Evolutionary conservation across 2,329 filamentous ascomycete species (phyloP).

Genomic region (Thelonectria olida): DNA sequence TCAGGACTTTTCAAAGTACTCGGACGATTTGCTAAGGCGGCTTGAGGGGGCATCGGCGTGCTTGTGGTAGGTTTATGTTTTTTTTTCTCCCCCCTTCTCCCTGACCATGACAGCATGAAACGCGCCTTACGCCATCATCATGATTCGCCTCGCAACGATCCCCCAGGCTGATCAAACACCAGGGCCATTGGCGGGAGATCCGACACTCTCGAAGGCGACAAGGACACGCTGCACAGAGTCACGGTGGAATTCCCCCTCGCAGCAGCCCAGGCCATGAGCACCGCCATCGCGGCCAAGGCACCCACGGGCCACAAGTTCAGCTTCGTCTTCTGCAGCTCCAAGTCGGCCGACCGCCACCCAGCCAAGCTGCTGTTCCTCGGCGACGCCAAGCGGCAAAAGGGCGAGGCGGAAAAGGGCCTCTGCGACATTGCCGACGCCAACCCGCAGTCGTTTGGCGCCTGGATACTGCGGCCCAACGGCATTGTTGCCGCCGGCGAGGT

Average conservation of each 20-base stretch:
- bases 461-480: constrained; percentile 47
- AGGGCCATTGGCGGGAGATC: constrained; percentile 55
- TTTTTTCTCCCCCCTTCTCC: neutral
- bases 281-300: constrained; percentile 42
- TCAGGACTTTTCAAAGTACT: constrained; percentile 63
- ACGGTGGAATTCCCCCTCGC: constrained; percentile 68
- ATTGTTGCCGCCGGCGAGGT: constrained; percentile 36
- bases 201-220: constrained; percentile 58
- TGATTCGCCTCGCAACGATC: no score
- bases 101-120: no score
- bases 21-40: constrained; percentile 45
- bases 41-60: constrained; percentile 66
- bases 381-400: constrained; percentile 50
- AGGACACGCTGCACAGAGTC: constrained; percentile 57
- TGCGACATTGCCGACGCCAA: constrained; percentile 48
- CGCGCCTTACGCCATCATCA: no score
- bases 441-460: constrained; percentile 46
- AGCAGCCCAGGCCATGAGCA: constrained; percentile 63
- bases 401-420: constrained; percentile 51
- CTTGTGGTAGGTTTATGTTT: constrained; percentile 65
- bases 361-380: constrained; percentile 48
- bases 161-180: neutral
- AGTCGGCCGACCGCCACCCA: constrained; percentile 45
- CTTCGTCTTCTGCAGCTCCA: constrained; percentile 55
- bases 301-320: constrained; percentile 48